These are phyloP conservation scores for Chlorella sp. DNA, from an alignment of 139 green algal species.

Conservation along the genomic window DNA sequence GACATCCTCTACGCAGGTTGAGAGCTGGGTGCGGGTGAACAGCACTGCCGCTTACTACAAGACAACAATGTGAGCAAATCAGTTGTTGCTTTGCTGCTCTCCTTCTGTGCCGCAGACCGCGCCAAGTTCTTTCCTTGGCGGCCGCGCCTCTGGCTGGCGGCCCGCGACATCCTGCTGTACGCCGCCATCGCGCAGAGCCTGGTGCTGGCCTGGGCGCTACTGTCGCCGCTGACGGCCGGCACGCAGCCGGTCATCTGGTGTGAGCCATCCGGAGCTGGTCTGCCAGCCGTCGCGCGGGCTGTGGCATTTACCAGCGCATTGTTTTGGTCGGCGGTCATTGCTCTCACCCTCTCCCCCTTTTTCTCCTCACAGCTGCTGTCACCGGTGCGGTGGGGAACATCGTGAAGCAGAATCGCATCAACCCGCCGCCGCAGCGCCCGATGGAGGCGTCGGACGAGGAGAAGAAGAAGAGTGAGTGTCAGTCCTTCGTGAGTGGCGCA, in stretches of 20 bases:
- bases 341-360: not conserved
- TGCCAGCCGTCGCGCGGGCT: not conserved
- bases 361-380: slow-evolving; percentile 34
- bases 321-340: not conserved
- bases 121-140: slow-evolving; percentile 62
- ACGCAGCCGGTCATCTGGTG: slow-evolving; percentile 56
- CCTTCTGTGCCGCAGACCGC: too few relatives aligned
- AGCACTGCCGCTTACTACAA: too few relatives aligned
- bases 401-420: slow-evolving; percentile 57
- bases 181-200: slow-evolving; percentile 32
- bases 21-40: too few relatives aligned
- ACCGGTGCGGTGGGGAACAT: slow-evolving; percentile 41
- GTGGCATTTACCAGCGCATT: not conserved
- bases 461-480: slow-evolving; percentile 48
- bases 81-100: too few relatives aligned
- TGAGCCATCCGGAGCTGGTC: not conserved
- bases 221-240: slow-evolving; percentile 38
- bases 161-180: slow-evolving; percentile 43
- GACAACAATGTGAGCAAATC: too few relatives aligned
- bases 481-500: too few relatives aligned
- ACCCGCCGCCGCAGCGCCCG: slow-evolving; percentile 34
- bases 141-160: slow-evolving; percentile 43
- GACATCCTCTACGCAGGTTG: slow-evolving; percentile 60
- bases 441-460: slow-evolving; percentile 31
- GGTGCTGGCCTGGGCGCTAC: slow-evolving; percentile 46